Base-by-base conservation (phyloP, 768 basidiomycete genomes). In the Boletellus ananas region DNA sequence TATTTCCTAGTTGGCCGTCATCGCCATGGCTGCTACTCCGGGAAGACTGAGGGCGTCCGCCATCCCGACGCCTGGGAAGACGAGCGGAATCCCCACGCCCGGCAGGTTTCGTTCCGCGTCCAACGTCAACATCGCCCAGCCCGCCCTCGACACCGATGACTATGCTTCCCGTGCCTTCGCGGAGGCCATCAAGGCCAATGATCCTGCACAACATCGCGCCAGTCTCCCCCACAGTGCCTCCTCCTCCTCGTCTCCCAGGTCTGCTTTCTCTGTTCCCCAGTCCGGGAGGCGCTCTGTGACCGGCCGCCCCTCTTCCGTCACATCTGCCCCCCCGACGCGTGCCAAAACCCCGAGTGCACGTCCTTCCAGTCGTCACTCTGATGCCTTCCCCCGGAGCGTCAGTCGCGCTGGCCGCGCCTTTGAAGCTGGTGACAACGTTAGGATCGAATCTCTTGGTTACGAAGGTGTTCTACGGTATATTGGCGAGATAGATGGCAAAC, bases 401-500 rank as follows among this genome's bases (percentile, higher is more conserved):
- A 76, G 75, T 57, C 74, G 81, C 46, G 60, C 72, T 10, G 70
- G 70, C 6, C 69, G 72, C 55, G 48, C 69, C 3, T 87, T 86
- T 51, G 80, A 85, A 9, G 72, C 87, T 5, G 94, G 90, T 3
- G 90, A 94, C 60, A 80, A 76, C 58, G 94, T 97, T 34, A 74
- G 88, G 56, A 87, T 96, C 38, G 91, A 93, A 60, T 89, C 86
- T 10, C 77, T 92, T 39, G 93, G 93, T 0, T 87, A 87, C 65
- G 94, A 96, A 64, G 95, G 95, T 16, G 78, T 73, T 9, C 69
- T 98, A 38, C 73, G 81, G 52, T 97, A 83, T 68, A 54, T 94
- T 16, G 95, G 95, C 6, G 79, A 81, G 57, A 94, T 96, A 48
- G 85, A 89, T 16, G 90, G 90, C 44, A 97, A 97, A 67, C 76